Evolutionary conservation across 345 rosid species (phyloP).

Genomic region (Theobroma cacao): DNA sequence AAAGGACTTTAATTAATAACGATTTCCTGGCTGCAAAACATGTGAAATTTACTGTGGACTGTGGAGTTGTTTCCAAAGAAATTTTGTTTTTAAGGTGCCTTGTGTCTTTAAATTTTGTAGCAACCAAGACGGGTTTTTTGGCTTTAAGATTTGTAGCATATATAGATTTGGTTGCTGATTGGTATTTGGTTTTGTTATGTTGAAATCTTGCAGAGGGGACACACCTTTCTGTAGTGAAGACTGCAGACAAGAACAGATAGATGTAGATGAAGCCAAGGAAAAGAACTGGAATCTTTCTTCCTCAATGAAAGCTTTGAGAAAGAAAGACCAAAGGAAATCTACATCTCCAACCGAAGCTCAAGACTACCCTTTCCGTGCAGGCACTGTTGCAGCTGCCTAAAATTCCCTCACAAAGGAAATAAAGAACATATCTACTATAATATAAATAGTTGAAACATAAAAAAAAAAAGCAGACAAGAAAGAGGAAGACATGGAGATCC

Average conservation of each 20-base stretch:
- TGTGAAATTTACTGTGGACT: neutral
- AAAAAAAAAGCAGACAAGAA: neutral
- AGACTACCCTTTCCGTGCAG: constrained; percentile 30
- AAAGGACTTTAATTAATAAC: neutral
- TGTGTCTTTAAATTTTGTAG: neutral
- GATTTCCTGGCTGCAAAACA: neutral
- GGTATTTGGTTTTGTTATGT: neutral
- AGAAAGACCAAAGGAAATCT: constrained; percentile 42
- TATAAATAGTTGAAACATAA: neutral
- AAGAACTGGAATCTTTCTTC: constrained; percentile 58
- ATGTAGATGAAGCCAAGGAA: constrained; percentile 60
- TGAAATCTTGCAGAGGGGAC: constrained; percentile 62
- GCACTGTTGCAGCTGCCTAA: constrained; percentile 54
- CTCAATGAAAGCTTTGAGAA: constrained; percentile 57
- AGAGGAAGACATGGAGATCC: neutral
- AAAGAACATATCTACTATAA: neutral
- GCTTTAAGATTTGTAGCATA: neutral
- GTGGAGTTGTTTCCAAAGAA: neutral
- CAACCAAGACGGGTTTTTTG: neutral
- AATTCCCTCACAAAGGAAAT: neutral
- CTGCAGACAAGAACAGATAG: constrained; percentile 81
- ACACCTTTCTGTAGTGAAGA: constrained; percentile 84
- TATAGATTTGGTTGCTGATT: constrained; percentile 12
- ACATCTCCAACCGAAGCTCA: constrained; percentile 32
- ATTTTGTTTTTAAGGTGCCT: neutral